Evolutionary conservation across 208 protist species (phyloP), one percentile per base, ranked within the genome.

Genomic region (Trypanosoma rangeli): DNA sequence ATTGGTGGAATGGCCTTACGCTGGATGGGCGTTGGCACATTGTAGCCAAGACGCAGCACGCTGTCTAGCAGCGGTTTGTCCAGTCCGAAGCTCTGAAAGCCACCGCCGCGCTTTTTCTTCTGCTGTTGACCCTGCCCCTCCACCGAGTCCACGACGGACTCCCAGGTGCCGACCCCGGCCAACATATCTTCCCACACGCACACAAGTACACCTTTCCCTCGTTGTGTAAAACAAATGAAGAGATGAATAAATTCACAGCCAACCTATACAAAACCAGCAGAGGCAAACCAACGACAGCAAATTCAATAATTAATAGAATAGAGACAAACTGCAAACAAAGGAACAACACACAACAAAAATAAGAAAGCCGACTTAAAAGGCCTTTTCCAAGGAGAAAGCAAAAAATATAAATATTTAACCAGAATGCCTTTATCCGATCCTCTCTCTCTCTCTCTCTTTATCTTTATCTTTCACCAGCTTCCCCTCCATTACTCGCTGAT

Each of bases 1-100:
- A 97, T 86, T 0, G 96, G 74, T 1, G 96, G 97, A 67, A 99
- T 98, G 0, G 92, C 88, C 77, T 99, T 99, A 64, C 98, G 90
- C 87, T 99, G 99, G 73, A 99, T 99, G 12, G 99, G 99, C 15
- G 99, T 99, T 8, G 99, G 98, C 13, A 99, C 89, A n/a, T 84
- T 91, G 78, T 98, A 99, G 44, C 98, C 98, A 66, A 98, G 96
- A n/a, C 92, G 86, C 26, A 97, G 67, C 49, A 99, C 90, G 0
- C 84, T 95, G 66, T 97, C 89, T 4, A 98, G 89, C 4, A 99
- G 68, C 1, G 92, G 78, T 44, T 97, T 94, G 18, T 87, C 88
- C 0, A 99, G 83, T 3, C 89, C 94, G n/a, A 97, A 66, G 24
- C 83, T 86, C 57, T 95, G 88, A 70, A 97, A 97, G 31, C 94